Evolutionary conservation across 257 asterid species (phyloP).

Genomic region (Solanum rostratum): DNA sequence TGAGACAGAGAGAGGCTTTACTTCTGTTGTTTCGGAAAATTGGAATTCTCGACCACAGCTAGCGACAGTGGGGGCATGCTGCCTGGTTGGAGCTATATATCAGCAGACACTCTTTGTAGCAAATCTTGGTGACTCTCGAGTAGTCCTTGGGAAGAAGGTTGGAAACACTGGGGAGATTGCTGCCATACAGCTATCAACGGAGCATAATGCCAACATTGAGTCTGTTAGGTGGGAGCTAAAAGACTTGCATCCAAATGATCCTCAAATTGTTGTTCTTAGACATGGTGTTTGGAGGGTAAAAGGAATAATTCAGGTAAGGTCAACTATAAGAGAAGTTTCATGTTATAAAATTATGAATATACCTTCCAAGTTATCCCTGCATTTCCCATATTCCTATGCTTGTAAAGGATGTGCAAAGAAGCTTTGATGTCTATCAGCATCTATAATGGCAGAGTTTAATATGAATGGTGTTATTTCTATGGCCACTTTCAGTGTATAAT

Average conservation of each 20-base stretch:
- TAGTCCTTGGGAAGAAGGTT: conserved; percentile 22
- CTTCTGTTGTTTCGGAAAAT: conserved; percentile 19
- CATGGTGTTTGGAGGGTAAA: conserved; percentile 34
- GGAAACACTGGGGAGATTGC: conserved; percentile 21
- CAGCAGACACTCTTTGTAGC: conserved; percentile 30
- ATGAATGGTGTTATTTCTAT: not conserved
- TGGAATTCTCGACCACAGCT: conserved; percentile 45
- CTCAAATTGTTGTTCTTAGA: conserved; percentile 20
- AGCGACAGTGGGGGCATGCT: conserved; percentile 84
- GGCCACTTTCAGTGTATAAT: not conserved
- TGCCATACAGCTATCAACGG: conserved; percentile 24
- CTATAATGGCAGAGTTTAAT: not conserved
- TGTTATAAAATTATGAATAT: not conserved
- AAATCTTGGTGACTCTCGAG: conserved; percentile 33
- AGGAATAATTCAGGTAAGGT: conserved; percentile 30
- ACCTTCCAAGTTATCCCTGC: not conserved
- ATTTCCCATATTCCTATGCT: not conserved
- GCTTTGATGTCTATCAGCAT: not conserved
- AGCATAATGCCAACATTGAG: conserved; percentile 28
- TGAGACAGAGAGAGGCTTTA: conserved; percentile 23
- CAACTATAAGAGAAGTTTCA: not conserved
- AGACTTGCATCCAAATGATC: conserved; percentile 18
- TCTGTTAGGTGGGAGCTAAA: conserved; percentile 23
- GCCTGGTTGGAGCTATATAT: conserved; percentile 40
- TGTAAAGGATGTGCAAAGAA: not conserved